These are phyloP conservation scores for Didymella sp. DNA, from an alignment of 2,329 filamentous ascomycete species.

Conservation along the genomic window DNA sequence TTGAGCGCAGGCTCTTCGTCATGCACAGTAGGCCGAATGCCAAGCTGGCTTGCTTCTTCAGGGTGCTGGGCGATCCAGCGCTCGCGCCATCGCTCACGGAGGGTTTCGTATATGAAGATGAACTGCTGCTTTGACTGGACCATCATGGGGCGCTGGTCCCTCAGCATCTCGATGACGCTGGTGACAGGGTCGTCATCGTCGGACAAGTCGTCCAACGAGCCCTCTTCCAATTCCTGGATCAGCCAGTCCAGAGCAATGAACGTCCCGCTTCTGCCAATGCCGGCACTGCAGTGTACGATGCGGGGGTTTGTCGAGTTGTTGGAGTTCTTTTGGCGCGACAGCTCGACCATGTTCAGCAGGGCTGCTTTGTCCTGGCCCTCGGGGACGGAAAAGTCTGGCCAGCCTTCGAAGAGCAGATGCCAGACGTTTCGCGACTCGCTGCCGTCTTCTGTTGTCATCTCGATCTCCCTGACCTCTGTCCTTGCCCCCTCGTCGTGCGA, in stretches of 20 bases:
- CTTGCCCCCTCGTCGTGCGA: slow-evolving; percentile 63
- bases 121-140: slow-evolving; percentile 89
- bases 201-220: slow-evolving; percentile 63
- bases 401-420: slow-evolving; percentile 85
- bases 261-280: slow-evolving; percentile 91
- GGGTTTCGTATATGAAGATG: slow-evolving; percentile 84
- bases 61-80: slow-evolving; percentile 44
- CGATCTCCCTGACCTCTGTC: slow-evolving; percentile 77
- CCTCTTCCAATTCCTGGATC: slow-evolving; percentile 78
- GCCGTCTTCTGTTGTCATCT: slow-evolving; percentile 54
- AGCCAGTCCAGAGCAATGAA: slow-evolving; percentile 97
- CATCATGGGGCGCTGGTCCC: slow-evolving; percentile 93
- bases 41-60: slow-evolving; percentile 37
- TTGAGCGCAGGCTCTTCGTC: slow-evolving; percentile 37
- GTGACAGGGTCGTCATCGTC: slow-evolving; percentile 72
- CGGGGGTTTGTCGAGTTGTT: slow-evolving; percentile 67
- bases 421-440: slow-evolving; percentile 70
- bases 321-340: slow-evolving; percentile 67
- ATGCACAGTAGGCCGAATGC: slow-evolving; percentile 21
- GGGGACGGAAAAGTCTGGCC: slow-evolving; percentile 91
- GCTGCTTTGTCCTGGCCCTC: slow-evolving; percentile 69
- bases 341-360: slow-evolving; percentile 72
- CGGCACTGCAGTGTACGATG: slow-evolving; percentile 77
- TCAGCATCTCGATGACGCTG: slow-evolving; percentile 77
- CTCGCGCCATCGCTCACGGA: slow-evolving; percentile 76